Evolutionary conservation across 306 rosid species (phyloP).

Genomic region (Rosa rugosa): DNA sequence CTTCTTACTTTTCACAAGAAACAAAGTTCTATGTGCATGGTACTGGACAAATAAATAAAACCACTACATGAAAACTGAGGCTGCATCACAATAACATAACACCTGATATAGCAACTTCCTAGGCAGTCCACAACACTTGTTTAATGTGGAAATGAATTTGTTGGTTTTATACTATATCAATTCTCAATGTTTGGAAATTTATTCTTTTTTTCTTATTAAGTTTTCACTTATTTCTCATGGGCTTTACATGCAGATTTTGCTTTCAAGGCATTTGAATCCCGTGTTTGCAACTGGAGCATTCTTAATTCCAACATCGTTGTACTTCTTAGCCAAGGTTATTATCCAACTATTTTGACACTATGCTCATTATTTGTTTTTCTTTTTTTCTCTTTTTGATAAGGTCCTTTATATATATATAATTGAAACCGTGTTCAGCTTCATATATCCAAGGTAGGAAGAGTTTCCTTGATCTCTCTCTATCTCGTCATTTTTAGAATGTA

Average conservation of each 20-base stretch:
- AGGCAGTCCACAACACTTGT: neutral
- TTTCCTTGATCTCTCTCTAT: neutral
- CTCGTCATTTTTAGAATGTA: neutral
- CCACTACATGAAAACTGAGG: neutral
- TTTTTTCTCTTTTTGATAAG: too few species aligned
- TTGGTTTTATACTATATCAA: neutral
- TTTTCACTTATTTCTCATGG: conserved; percentile 25
- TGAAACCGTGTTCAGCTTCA: neutral
- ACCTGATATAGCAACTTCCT: neutral
- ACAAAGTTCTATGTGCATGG: neutral
- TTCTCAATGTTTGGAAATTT: neutral
- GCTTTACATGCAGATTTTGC: conserved; percentile 68
- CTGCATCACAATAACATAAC: neutral
- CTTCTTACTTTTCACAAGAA: neutral
- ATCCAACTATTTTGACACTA: neutral
- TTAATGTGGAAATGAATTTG: neutral
- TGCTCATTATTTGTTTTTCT: too few species aligned
- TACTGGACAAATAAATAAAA: neutral
- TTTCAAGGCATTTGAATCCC: conserved; percentile 63
- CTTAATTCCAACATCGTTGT: conserved; percentile 72
- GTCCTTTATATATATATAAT: too few species aligned
- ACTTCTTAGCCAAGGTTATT: conserved; percentile 83
- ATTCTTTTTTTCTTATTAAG: neutral
- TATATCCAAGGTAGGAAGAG: neutral
- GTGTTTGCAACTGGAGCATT: conserved; percentile 88